Conservation (phyloP, 2,329 filamentous ascomycete species). For the Thielaviopsis musarum region DNA sequence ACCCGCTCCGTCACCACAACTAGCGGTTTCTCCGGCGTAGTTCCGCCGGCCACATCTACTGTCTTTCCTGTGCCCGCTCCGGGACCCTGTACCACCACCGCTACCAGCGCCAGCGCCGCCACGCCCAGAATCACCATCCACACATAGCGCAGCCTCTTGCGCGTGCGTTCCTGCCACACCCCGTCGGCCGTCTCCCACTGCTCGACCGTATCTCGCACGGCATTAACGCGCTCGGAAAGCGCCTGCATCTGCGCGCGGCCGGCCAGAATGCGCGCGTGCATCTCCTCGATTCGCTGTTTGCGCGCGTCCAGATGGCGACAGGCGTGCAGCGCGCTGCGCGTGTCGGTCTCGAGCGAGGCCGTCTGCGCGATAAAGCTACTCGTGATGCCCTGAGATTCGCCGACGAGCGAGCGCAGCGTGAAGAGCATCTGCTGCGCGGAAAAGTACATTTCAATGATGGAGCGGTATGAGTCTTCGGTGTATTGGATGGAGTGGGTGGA, state of each 20-base stretch:
- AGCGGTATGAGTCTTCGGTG: slow-evolving; percentile 60
- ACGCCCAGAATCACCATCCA: slow-evolving; percentile 42
- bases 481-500: slow-evolving; percentile 45
- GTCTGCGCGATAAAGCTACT: slow-evolving; percentile 43
- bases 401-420: slow-evolving; percentile 49
- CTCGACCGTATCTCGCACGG: slow-evolving; percentile 46
- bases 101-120: slow-evolving; percentile 29
- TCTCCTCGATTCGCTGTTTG: slow-evolving; percentile 40
- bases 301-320: slow-evolving; percentile 49
- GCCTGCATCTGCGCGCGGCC: slow-evolving; percentile 42
- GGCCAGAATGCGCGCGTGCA: slow-evolving; percentile 43
- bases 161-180: slow-evolving; percentile 52
- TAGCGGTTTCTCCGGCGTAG: background rate
- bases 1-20: background rate
- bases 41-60: background rate
- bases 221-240: slow-evolving; percentile 46
- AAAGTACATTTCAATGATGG: slow-evolving; percentile 51
- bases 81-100: slow-evolving; percentile 18
- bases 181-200: slow-evolving; percentile 49
- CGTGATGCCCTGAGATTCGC: slow-evolving; percentile 39
- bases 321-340: slow-evolving; percentile 39
- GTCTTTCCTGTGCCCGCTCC: background rate
- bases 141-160: slow-evolving; percentile 41
- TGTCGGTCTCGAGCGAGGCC: slow-evolving; percentile 40
- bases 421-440: slow-evolving; percentile 46